These are phyloP conservation scores for Terfezia boudieri DNA, from an alignment of 495 filamentous ascomycete species.

Conservation along the genomic window DNA sequence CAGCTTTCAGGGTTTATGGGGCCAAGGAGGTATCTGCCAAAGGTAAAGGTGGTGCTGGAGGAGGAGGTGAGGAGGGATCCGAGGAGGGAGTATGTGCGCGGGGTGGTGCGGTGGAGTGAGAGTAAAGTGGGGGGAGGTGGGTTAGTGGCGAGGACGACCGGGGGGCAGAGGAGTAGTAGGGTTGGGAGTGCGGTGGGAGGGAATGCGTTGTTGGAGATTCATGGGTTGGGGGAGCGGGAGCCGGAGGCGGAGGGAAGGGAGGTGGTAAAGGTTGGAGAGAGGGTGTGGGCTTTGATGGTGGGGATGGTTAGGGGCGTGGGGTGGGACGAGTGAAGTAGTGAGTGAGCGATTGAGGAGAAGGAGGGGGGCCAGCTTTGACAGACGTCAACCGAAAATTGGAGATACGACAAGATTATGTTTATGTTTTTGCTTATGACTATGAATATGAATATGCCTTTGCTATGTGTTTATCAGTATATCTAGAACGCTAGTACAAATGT, in stretches of 20 bases:
- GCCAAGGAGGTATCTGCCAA: constrained; percentile 27
- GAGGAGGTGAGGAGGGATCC: constrained; percentile 52
- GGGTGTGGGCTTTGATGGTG: constrained; percentile 14
- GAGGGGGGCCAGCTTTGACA: too few relatives aligned
- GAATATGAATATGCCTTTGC: too few relatives aligned
- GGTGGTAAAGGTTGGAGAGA: constrained; percentile 27
- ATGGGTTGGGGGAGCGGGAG: constrained; percentile 12
- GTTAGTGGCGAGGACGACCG: constrained; percentile 62
- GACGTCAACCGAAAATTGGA: too few relatives aligned
- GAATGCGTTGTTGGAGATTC: constrained; percentile 66
- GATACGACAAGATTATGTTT: too few relatives aligned
- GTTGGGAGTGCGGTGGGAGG: constrained; percentile 74
- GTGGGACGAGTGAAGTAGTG: too few relatives aligned
- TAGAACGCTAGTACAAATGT: too few relatives aligned
- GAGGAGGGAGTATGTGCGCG: constrained; percentile 76
- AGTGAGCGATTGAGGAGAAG: too few relatives aligned
- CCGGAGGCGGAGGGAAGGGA: constrained; percentile 24
- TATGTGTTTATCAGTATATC: too few relatives aligned
- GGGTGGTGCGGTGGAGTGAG: constrained; percentile 31
- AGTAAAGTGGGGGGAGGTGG: constrained; percentile 34
- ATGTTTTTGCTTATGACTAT: too few relatives aligned
- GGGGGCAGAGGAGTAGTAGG: constrained; percentile 66
- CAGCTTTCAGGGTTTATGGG: constrained; percentile 40
- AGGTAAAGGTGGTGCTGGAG: constrained; percentile 43
- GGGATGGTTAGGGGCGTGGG: constrained; percentile 3